phyloP scores from a whole-genome alignment of 352 stramenopile species.

The Phytophthora fragariae region DNA sequence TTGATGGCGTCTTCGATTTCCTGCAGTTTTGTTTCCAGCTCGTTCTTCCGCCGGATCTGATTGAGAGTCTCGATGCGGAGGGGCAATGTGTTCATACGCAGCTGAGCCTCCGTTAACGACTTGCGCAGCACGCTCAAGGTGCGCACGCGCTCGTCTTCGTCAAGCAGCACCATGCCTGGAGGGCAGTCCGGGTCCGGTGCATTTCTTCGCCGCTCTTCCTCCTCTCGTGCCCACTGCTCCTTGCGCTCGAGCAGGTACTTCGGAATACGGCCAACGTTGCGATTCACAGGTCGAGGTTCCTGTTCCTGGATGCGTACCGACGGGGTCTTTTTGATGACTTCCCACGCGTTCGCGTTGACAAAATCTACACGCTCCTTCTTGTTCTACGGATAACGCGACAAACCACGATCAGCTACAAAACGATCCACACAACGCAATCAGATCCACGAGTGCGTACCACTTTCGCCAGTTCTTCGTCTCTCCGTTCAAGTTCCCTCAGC shows the following conservation, averaged over 20 bases:
- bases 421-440: not conserved
- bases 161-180: conserved; percentile 84
- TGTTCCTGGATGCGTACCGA: conserved; percentile 23
- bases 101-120: conserved; percentile 64
- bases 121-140: conserved; percentile 75
- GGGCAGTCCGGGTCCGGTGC: conserved; percentile 87
- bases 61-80: conserved; percentile 87
- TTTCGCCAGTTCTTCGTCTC: conserved; percentile 45
- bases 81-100: conserved; percentile 79
- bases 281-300: conserved; percentile 13
- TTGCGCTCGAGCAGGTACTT: conserved; percentile 77
- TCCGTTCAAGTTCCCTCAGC: conserved; percentile 54
- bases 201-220: conserved; percentile 78
- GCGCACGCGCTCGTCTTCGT: conserved; percentile 79
- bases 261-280: conserved; percentile 71
- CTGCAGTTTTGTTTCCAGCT: conserved; percentile 81
- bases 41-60: conserved; percentile 84
- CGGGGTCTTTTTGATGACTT: conserved; percentile 73
- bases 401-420: not conserved
- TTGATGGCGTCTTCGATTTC: conserved; percentile 93
- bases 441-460: conserved; percentile 31
- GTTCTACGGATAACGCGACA: conserved; percentile 35
- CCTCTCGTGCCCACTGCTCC: conserved; percentile 84
- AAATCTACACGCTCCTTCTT: conserved; percentile 72
- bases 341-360: conserved; percentile 79